Conservation (phyloP, 176 grass and related monocot species). For the Tuctoria greenei region DNA sequence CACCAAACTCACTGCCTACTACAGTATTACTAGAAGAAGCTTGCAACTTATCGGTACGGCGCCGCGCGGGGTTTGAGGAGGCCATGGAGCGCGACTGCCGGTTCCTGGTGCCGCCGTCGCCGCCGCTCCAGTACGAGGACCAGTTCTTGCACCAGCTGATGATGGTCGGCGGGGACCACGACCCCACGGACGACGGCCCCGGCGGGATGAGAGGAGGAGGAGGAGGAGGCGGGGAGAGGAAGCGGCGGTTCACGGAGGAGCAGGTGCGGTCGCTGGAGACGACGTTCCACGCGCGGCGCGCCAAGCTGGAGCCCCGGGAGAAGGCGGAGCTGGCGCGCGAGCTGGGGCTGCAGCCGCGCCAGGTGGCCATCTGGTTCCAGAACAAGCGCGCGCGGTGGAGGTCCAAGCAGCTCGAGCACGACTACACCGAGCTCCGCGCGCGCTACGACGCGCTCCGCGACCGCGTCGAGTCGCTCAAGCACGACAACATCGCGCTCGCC, state of each 20-base stretch:
- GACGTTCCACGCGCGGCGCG: constrained; percentile 66
- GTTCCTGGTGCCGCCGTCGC: constrained; percentile 25
- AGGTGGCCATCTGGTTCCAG: constrained; percentile 99
- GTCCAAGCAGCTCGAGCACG: constrained; percentile 88
- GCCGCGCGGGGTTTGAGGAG: not conserved
- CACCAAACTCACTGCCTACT: not conserved
- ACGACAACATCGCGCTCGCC: constrained; percentile 52
- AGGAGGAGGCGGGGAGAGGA: constrained; percentile 32
- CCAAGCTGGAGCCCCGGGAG: constrained; percentile 77
- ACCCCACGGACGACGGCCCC: not conserved
- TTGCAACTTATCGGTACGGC: not conserved
- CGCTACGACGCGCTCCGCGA: constrained; percentile 53
- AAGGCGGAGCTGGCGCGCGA: constrained; percentile 77
- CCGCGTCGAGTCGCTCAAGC: constrained; percentile 41
- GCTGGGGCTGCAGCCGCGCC: constrained; percentile 83
- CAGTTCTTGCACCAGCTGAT: constrained; percentile 12
- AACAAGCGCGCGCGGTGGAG: constrained; percentile 90
- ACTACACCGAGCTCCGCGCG: constrained; percentile 61
- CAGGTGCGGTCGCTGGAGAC: constrained; percentile 89
- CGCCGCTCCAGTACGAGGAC: constrained; percentile 8
- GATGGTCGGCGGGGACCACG: not conserved
- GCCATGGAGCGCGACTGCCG: constrained; percentile 37
- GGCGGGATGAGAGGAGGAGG: not conserved
- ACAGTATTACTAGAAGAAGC: not conserved
- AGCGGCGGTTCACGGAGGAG: constrained; percentile 91